Evolutionary conservation across 192 early-diverging fungal genomes (phyloP).

Genomic region (Haplosporangium gracile): DNA sequence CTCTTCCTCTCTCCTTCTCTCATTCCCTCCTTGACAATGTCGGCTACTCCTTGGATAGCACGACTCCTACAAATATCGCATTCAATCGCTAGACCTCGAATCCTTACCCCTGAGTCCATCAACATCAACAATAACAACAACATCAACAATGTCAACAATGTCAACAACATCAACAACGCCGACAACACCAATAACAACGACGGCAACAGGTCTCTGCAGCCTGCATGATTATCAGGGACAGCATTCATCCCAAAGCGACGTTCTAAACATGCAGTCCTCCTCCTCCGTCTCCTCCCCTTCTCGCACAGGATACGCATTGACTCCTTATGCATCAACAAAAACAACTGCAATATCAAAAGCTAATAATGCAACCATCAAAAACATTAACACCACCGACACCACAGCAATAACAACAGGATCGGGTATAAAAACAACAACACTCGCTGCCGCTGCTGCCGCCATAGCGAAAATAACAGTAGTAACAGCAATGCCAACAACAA

Average conservation of each 20-base stretch:
- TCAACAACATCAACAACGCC: neutral
- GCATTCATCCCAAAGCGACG: neutral
- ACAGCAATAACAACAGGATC: neutral
- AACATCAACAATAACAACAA: neutral
- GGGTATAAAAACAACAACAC: neutral
- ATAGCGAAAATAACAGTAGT: neutral
- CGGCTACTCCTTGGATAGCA: slow-evolving; percentile 10
- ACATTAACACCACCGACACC: neutral
- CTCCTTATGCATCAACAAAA: neutral
- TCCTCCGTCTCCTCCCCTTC: neutral
- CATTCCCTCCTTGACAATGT: neutral
- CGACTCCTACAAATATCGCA: slow-evolving; percentile 2
- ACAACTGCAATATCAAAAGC: neutral
- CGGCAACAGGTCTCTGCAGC: neutral
- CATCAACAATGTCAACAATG: neutral
- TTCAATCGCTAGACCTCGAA: neutral
- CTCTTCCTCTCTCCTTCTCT: neutral
- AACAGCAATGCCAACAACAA: neutral
- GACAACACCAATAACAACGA: neutral
- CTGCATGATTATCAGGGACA: slow-evolving; percentile 1
- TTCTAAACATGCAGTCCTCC: neutral
- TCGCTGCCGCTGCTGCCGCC: neutral
- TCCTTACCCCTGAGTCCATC: neutral
- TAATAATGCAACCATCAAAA: slow-evolving; percentile 3
- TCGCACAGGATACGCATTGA: neutral